These are phyloP conservation scores for Populus hybrid DNA, from an alignment of 441 rosid species.

Conservation along the genomic window DNA sequence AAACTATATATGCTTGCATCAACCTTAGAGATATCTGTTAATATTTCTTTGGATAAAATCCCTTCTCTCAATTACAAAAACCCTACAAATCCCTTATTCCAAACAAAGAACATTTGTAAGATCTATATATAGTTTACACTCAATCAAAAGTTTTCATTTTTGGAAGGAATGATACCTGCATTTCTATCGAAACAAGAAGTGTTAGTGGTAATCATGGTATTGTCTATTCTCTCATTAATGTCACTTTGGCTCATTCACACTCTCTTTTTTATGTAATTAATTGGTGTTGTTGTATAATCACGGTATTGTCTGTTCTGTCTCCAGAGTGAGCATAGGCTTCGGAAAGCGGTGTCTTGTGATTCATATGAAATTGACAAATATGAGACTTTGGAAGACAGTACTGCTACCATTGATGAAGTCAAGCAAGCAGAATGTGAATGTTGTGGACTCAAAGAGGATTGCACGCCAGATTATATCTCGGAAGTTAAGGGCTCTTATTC, in stretches of 20 bases:
- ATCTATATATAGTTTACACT: no score
- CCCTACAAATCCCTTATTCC: background rate
- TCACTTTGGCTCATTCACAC: background rate
- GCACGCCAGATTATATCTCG: slow-evolving; percentile 64
- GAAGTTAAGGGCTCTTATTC: slow-evolving; percentile 52
- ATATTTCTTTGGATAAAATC: background rate
- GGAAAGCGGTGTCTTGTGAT: slow-evolving; percentile 30
- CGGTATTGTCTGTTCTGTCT: background rate
- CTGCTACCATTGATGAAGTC: slow-evolving; percentile 32
- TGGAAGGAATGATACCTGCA: background rate
- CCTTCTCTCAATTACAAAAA: background rate
- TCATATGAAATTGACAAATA: slow-evolving; percentile 21
- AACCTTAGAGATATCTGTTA: background rate
- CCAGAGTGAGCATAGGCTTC: slow-evolving; percentile 26
- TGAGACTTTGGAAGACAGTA: slow-evolving; percentile 2
- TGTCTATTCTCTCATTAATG: background rate
- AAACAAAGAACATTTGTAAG: background rate
- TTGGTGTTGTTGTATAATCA: background rate
- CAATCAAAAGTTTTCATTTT: background rate
- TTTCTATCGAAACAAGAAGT: background rate
- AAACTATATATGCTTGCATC: background rate
- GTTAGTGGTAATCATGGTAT: background rate
- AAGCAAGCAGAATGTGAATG: slow-evolving; percentile 71
- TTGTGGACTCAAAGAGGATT: slow-evolving; percentile 78
- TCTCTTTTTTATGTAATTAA: background rate